These are phyloP conservation scores for Trametes punicea DNA, from an alignment of 768 basidiomycete species.

Conservation along the genomic window DNA sequence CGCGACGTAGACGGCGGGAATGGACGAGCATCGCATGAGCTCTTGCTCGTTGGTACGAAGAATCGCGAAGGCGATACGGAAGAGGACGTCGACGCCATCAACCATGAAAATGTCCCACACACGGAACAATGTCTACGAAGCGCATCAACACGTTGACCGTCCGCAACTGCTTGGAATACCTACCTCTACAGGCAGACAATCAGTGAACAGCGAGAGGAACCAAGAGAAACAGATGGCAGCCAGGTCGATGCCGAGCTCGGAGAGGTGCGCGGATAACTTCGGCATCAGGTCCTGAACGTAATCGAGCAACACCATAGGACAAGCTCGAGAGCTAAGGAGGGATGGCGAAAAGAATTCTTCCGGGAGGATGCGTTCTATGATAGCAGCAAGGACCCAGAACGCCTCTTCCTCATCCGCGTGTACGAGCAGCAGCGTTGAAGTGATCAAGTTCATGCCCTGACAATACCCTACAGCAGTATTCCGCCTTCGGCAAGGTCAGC, in stretches of 20 bases:
- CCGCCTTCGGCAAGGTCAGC: constrained; percentile 49
- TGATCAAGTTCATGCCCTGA: constrained; percentile 94
- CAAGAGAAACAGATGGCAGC: constrained; percentile 97
- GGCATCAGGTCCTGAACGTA: constrained; percentile 79
- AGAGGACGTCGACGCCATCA: constrained; percentile 87
- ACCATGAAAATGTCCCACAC: constrained; percentile 96
- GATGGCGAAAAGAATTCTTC: constrained; percentile 93
- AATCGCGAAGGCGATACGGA: constrained; percentile 86
- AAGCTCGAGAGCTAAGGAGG: constrained; percentile 88
- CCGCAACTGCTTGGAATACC: too few species aligned
- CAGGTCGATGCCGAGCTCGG: constrained; percentile 81
- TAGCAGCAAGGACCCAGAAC: constrained; percentile 89
- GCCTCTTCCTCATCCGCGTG: constrained; percentile 96
- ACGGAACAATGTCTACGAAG: constrained; percentile 77
- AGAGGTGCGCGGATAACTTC: constrained; percentile 71
- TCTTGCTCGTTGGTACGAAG: constrained; percentile 82
- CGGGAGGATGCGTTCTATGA: constrained; percentile 86
- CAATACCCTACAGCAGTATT: constrained; percentile 93
- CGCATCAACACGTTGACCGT: constrained; percentile 11
- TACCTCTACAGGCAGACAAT: constrained; percentile 94
- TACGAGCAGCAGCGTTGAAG: constrained; percentile 89
- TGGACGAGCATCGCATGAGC: constrained; percentile 77
- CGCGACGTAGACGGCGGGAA: constrained; percentile 85
- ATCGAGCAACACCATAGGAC: constrained; percentile 86
- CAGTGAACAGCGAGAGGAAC: constrained; percentile 95